Base-by-base conservation (phyloP, 129 eudicot genomes). In the Flaveria ramosissima region DNA sequence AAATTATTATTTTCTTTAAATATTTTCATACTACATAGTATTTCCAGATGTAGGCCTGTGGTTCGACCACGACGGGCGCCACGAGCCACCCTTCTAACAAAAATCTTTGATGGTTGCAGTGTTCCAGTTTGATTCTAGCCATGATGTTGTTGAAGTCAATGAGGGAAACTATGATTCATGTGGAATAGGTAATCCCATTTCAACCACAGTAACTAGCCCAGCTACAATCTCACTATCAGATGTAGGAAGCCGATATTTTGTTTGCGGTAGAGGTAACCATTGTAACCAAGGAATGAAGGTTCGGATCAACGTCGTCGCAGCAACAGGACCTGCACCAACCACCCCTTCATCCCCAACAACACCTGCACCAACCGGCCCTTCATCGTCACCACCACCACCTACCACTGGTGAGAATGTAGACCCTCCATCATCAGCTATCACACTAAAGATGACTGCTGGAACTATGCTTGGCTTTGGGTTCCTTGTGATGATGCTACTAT, bases 231-330 rank as follows among this genome's bases (percentile, higher is more conserved):
- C 87, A 24, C 90, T 93, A 20, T 26, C 83, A 2, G 43, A 85
- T 51, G 43, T 77, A 11, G 96, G 89, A 36, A 85, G 50, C 43
- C 80, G 90, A 6, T 93, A 90, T 86, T 93, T 91, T 82, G 81
- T 86, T 20, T 93, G 97, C 70, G 89, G 97, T 42, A 79, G 82
- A 73, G 42, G 67, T 26, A 79, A 71, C 0, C 94, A 93, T 77
- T 93, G 98, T 65, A 79, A 59, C 73, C 78, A 69, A 68, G 97
- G 96, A 69, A 91, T 91, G 98, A 91, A 91, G 78, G 52, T 94
- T 32, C 77, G 80, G 65, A 74, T 91, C 45, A 50, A 74, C 53
- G 76, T 84, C 3, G 56, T 45, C 23, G 85, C 89, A 20, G 69
- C 88, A 50, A 6, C 86, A 48, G 1, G 85, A 19, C 80, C 93